phyloP scores from a whole-genome alignment of 1,284 basidiomycete genomes.

The Papiliotrema terrestris region DNA sequence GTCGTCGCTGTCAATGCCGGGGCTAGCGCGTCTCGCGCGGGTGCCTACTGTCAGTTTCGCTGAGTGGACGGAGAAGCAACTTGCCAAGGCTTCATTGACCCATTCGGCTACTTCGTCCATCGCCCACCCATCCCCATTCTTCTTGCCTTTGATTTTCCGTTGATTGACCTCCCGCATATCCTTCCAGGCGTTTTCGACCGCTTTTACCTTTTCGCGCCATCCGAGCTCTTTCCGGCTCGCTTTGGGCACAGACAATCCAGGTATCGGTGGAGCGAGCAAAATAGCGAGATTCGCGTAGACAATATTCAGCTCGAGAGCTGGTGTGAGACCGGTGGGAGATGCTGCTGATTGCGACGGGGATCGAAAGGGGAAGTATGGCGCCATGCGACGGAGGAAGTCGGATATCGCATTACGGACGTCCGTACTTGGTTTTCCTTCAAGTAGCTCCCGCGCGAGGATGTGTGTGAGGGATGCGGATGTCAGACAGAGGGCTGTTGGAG shows the following conservation, averaged over 20 bases:
- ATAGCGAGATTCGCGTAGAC: constrained; percentile 52
- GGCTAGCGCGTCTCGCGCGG: constrained; percentile 45
- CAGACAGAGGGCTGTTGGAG: constrained; percentile 62
- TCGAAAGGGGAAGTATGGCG: constrained; percentile 76
- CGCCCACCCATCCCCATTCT: constrained; percentile 26
- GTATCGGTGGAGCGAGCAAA: constrained; percentile 27
- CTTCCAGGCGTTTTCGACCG: constrained; percentile 33
- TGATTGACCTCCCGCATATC: constrained; percentile 16
- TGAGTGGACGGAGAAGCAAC: constrained; percentile 10
- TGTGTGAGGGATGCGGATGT: constrained; percentile 62
- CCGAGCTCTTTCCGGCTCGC: constrained; percentile 8
- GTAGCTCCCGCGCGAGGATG: constrained; percentile 62
- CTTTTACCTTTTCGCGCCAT: constrained; percentile 29
- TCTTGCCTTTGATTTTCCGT: constrained; percentile 8
- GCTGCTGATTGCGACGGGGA: constrained; percentile 3
- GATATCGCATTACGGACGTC: constrained; percentile 18
- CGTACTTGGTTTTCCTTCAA: constrained; percentile 11
- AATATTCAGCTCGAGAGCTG: constrained; percentile 54
- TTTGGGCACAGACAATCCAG: constrained; percentile 10
- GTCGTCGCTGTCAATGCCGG: constrained; percentile 58
- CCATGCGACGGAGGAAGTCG: constrained; percentile 53
- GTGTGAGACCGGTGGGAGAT: constrained; percentile 40
- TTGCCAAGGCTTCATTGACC: constrained; percentile 62
- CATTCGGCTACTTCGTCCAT: constrained; percentile 56
- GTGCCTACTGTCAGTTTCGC: constrained; percentile 17